Conservation (phyloP, 2,329 filamentous ascomycete species). For the Capronia americana region DNA sequence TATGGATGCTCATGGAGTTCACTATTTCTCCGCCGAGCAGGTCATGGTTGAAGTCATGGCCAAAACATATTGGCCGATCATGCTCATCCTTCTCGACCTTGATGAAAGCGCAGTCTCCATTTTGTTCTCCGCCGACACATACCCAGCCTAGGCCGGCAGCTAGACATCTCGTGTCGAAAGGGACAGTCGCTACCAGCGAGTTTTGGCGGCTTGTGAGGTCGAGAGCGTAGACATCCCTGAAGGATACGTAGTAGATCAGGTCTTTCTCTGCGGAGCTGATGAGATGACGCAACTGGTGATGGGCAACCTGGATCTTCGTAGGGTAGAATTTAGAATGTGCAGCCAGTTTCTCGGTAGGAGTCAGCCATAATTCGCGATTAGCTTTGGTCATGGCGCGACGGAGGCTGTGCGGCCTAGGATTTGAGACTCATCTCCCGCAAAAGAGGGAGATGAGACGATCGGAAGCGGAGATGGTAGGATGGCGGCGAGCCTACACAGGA, state of each 20-base stretch:
- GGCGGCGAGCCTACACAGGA: not conserved
- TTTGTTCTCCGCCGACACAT: constrained; percentile 82
- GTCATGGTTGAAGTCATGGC: constrained; percentile 45
- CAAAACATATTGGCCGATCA: constrained; percentile 48
- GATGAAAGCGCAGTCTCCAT: constrained; percentile 85
- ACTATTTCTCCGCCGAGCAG: constrained; percentile 69
- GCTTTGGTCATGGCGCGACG: constrained; percentile 34
- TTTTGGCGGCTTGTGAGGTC: constrained; percentile 69
- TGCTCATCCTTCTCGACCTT: constrained; percentile 58
- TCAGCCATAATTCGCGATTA: constrained; percentile 33
- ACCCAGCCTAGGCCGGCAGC: constrained; percentile 87
- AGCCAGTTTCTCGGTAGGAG: constrained; percentile 29
- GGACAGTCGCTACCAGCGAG: constrained; percentile 74
- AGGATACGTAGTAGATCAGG: constrained; percentile 83
- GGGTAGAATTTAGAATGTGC: constrained; percentile 65
- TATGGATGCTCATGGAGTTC: constrained; percentile 71
- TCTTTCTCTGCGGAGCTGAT: constrained; percentile 80
- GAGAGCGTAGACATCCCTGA: constrained; percentile 74
- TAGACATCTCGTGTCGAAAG: constrained; percentile 79
- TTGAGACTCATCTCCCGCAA: constrained; percentile 28
- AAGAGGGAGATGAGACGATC: constrained; percentile 6
- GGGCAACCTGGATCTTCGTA: constrained; percentile 69
- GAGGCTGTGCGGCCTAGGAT: constrained; percentile 17
- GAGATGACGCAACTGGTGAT: constrained; percentile 74
- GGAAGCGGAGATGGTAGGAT: constrained; percentile 3